Percentiles rank a stretch among this genome's conserved stretches.
Evolutionary conservation across 1,139 yeast genomes (phyloP).

Genomic region (Saccharomyces hybrid): DNA sequence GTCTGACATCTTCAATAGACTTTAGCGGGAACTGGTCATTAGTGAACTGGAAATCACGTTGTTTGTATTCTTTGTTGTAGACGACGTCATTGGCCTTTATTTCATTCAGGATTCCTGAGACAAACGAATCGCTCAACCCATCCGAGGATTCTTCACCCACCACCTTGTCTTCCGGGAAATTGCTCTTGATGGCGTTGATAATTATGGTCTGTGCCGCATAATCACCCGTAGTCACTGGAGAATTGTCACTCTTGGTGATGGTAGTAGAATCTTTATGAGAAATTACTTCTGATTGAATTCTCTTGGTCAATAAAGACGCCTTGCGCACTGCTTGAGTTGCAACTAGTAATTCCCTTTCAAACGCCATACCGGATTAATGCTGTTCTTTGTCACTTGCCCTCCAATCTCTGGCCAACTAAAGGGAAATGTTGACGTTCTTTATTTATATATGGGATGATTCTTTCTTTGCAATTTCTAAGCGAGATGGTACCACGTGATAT

Average conservation of each 20-base stretch:
- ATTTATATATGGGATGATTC: neutral
- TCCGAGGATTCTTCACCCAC: constrained; percentile 93
- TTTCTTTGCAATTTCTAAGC: neutral
- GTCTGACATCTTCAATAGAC: constrained; percentile 45
- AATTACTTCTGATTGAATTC: constrained; percentile 61
- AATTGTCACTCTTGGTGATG: constrained; percentile 75
- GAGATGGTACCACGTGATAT: neutral
- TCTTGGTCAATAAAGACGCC: constrained; percentile 71
- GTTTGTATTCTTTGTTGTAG: constrained; percentile 11
- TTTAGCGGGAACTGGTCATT: constrained; percentile 32
- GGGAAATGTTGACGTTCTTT: neutral
- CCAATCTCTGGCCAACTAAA: neutral
- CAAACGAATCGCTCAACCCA: constrained; percentile 46
- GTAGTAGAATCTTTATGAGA: constrained; percentile 49
- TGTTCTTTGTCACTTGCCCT: neutral
- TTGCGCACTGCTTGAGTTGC: constrained; percentile 88
- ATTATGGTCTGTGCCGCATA: constrained; percentile 93
- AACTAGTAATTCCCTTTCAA: constrained; percentile 54
- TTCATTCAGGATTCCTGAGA: constrained; percentile 43
- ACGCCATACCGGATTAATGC: constrained; percentile 21
- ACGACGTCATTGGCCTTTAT: constrained; percentile 38
- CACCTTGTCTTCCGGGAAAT: constrained; percentile 76
- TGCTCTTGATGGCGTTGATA: constrained; percentile 68
- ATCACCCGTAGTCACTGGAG: constrained; percentile 96
- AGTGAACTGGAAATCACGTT: constrained; percentile 26